Percentiles rank a stretch among this genome's conserved stretches.
Conservation (phyloP, 148 eudicot species). For the Vaccinium corymbosum region DNA sequence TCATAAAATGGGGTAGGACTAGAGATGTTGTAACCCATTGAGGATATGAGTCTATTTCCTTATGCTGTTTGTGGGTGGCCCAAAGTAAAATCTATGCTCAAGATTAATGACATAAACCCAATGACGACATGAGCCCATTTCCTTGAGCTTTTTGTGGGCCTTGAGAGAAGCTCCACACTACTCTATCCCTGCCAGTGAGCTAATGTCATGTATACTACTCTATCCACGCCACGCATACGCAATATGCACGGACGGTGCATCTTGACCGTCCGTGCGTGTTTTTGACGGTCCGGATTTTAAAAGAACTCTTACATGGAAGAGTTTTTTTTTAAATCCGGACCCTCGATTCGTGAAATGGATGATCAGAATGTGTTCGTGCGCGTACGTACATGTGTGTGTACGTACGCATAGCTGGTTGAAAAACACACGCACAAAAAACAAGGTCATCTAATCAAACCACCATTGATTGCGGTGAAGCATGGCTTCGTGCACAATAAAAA, state of each 20-base stretch:
- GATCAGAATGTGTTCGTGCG: too few relatives aligned
- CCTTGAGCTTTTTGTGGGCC: not conserved
- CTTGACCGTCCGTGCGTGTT: too few relatives aligned
- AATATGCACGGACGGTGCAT: too few relatives aligned
- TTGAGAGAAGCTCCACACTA: not conserved
- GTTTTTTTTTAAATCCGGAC: too few relatives aligned
- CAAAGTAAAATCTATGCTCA: not conserved
- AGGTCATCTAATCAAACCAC: not conserved
- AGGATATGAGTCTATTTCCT: not conserved
- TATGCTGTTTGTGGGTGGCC: not conserved
- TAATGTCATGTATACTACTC: not conserved
- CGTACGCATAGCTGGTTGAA: too few relatives aligned
- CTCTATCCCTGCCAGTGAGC: not conserved
- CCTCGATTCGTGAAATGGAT: too few relatives aligned
- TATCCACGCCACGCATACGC: too few relatives aligned
- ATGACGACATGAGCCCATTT: not conserved
- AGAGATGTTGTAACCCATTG: not conserved
- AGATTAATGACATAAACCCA: not conserved
- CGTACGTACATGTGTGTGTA: too few relatives aligned
- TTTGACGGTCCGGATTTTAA: too few relatives aligned
- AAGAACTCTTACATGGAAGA: too few relatives aligned
- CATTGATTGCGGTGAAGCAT: slow-evolving; percentile 8
- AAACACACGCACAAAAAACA: too few relatives aligned
- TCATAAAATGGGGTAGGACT: too few relatives aligned
- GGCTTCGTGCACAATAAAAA: not conserved